A percentile compares a stretch with the other conserved stretches of the same genome.
Evolutionary conservation across 2,329 filamentous ascomycete genomes (phyloP).

Genomic region (Nigrospora osmanthi): DNA sequence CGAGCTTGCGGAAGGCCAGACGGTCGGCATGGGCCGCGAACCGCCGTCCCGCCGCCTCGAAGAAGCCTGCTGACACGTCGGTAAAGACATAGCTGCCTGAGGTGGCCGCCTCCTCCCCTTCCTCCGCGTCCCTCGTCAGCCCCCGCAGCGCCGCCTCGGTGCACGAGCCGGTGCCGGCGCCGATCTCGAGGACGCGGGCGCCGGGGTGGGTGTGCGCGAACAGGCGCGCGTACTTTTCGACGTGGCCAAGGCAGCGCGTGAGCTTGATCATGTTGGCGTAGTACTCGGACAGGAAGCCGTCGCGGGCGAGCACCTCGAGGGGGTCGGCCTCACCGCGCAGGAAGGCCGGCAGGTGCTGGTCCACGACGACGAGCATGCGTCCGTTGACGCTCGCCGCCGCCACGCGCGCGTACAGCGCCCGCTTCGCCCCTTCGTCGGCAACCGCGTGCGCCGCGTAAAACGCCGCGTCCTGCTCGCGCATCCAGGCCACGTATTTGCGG

Average conservation of each 20-base stretch:
- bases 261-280: conserved; percentile 23
- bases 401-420: not conserved
- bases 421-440: not conserved
- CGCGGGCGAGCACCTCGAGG: conserved; percentile 19
- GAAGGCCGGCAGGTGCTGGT: conserved; percentile 17
- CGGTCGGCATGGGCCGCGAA: conserved; percentile 9
- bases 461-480: not conserved
- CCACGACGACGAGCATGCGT: conserved; percentile 4
- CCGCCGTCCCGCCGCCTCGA: conserved; percentile 2
- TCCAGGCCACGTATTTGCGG: conserved; percentile 3
- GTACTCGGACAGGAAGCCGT: conserved; percentile 16
- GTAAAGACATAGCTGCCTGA: conserved; percentile 5
- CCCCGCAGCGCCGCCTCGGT: conserved; percentile 1
- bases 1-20: conserved; percentile 20
- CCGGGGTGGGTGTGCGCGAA: conserved; percentile 1
- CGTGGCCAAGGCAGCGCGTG: conserved; percentile 9
- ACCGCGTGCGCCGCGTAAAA: not conserved
- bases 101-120: no score
- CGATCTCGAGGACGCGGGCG: conserved; percentile 5
- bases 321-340: conserved; percentile 18
- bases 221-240: not conserved
- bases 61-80: conserved; percentile 9
- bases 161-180: conserved; percentile 3
- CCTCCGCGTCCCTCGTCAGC: not conserved
- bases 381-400: not conserved